These are phyloP conservation scores for Pyrrhoderma lamaoense DNA, from an alignment of 1,284 basidiomycete genomes.

Conservation along the genomic window DNA sequence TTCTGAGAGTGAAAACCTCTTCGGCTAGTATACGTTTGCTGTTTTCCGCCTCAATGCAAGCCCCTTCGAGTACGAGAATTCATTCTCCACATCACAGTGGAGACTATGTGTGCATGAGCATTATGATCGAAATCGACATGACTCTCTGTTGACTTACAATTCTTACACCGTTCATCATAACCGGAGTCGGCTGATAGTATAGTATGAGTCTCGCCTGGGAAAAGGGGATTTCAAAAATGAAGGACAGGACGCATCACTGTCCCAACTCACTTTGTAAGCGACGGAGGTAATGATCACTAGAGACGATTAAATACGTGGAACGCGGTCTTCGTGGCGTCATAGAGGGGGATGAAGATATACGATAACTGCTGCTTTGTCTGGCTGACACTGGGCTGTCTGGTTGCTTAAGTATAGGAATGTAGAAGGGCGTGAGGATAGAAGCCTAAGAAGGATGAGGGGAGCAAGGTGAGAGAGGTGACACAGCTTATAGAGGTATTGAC, in stretches of 20 bases:
- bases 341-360: neutral
- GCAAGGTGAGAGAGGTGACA: neutral
- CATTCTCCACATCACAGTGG: constrained; percentile 6
- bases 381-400: constrained; percentile 13
- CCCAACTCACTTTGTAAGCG: constrained; percentile 15
- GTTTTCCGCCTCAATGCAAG: constrained; percentile 15
- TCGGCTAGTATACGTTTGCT: constrained; percentile 11
- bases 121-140: too few relatives aligned
- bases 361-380: constrained; percentile 19
- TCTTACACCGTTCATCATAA: constrained; percentile 13
- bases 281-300: constrained; percentile 16
- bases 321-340: neutral
- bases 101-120: too few relatives aligned
- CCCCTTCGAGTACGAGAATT: constrained; percentile 15
- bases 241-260: too few relatives aligned
- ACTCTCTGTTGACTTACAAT: neutral
- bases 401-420: constrained; percentile 16
- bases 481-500: constrained; percentile 7
- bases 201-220: constrained; percentile 17
- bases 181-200: constrained; percentile 15
- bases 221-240: neutral
- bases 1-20: constrained; percentile 3
- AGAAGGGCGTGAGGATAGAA: neutral
- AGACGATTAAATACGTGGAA: neutral
- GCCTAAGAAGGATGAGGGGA: constrained; percentile 4